Base-by-base conservation (phyloP, 1,284 basidiomycete genomes). In the Fereydounia khargensis region DNA sequence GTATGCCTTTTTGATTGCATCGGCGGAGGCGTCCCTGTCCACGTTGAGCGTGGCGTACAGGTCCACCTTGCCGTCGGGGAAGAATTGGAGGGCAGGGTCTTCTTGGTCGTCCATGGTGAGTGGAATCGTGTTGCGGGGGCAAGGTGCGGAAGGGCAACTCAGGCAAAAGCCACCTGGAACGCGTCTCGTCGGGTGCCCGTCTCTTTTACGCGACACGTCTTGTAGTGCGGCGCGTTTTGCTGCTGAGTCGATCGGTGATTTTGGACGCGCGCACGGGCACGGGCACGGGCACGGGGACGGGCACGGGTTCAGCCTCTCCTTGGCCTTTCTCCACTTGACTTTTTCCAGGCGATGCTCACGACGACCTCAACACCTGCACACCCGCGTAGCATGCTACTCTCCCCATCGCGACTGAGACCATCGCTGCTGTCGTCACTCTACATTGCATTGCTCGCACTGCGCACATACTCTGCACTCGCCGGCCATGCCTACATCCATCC, bases 401-500 rank as follows among this genome's bases (percentile, higher is more conserved):
- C 32, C 11, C 32, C 32, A 34, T 6, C 18, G 32, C 32, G 7
- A 34, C n/a, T 18, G 23, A 19, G 14, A 21, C 25, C 35, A 17
- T 11, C 31, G 3, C n/a, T 18, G 18, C 34, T 34, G 6, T 39
- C 38, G 6, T 32, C 14, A 17, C 3, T 59, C 35, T 70, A 73
- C 43, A 34, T 36, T n/a, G 4, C 32, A 4, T 57, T 76, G 27
- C 37, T 74, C 11, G 19, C 43, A 8, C 39, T 76, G 9, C 65
- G 75, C 2, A 25, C 63, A 44, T 22, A 47, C 35, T 47, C 66
- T 35, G 65, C 71, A 3, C 47, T 74, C 17, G 56, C 34, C 20
- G 72, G 71, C 14, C 52, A 57, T 17, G 65, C 64, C 27, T 54
- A 57, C 39, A 71, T 77, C 21, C 76, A 77, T 47, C 76, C 76